Conservation (phyloP, 2,329 filamentous ascomycete genomes). For the Zymoseptoria ardabiliae region DNA sequence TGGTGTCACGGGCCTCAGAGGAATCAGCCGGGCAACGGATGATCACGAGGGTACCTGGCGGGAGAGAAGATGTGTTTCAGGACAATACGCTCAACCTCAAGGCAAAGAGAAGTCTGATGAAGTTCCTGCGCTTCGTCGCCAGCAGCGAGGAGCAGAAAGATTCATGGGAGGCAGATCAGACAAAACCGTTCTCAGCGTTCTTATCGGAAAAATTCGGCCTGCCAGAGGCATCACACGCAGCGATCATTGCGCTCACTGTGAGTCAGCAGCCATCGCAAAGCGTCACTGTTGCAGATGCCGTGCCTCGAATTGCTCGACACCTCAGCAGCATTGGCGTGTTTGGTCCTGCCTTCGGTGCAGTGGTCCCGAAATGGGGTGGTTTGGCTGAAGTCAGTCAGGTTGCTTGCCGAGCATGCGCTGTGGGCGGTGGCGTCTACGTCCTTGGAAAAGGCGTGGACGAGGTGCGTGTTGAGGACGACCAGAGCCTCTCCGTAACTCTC, state of each 20-base stretch:
- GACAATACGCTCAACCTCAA: slow-evolving; percentile 67
- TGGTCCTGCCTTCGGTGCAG: slow-evolving; percentile 78
- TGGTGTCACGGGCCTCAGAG: slow-evolving; percentile 42
- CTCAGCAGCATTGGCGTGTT: slow-evolving; percentile 80
- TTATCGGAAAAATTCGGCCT: slow-evolving; percentile 47
- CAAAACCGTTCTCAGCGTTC: slow-evolving; percentile 51
- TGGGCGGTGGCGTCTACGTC: slow-evolving; percentile 86
- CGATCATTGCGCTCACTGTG: slow-evolving; percentile 64
- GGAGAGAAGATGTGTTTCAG: slow-evolving; percentile 84
- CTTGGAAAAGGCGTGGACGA: slow-evolving; percentile 60
- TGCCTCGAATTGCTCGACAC: slow-evolving; percentile 70
- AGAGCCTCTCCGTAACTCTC: slow-evolving; percentile 18
- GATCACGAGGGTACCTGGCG: slow-evolving; percentile 64
- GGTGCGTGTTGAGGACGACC: slow-evolving; percentile 13
- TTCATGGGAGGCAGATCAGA: slow-evolving; percentile 52
- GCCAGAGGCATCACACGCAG: slow-evolving; percentile 59
- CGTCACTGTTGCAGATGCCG: slow-evolving; percentile 59
- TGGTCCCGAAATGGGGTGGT: slow-evolving; percentile 90
- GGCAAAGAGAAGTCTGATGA: slow-evolving; percentile 82
- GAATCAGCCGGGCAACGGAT: slow-evolving; percentile 2
- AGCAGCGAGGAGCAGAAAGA: slow-evolving; percentile 58
- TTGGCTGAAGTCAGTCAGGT: slow-evolving; percentile 85
- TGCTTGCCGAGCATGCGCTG: slow-evolving; percentile 79
- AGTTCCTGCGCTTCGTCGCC: slow-evolving; percentile 81
- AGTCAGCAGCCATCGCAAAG: slow-evolving; percentile 51